Conservation (phyloP, 805 yeast species). For the Starmerella apis region DNA sequence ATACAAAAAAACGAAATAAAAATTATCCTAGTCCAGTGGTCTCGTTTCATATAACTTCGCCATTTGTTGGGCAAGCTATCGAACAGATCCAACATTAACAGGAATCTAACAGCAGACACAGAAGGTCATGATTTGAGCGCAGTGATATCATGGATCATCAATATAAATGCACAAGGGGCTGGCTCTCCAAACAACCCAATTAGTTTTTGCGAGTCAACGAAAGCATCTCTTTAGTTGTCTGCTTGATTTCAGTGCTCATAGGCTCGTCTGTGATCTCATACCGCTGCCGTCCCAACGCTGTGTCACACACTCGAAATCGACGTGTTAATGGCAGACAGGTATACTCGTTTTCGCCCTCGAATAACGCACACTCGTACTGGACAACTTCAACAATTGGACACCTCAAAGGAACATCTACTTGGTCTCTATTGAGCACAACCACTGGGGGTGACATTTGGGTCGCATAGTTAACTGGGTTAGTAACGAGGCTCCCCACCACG, state of each 20-base stretch:
- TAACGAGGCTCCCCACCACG: too few relatives aligned
- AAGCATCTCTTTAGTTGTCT: slow-evolving; percentile 12
- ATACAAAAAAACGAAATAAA: too few relatives aligned
- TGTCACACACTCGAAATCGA: slow-evolving; percentile 13
- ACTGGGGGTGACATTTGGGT: slow-evolving; percentile 21
- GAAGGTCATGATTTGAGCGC: too few relatives aligned
- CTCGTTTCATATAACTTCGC: too few relatives aligned
- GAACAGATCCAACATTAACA: too few relatives aligned
- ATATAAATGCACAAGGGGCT: too few relatives aligned
- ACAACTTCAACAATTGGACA: slow-evolving; percentile 17
- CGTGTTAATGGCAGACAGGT: slow-evolving; percentile 16
- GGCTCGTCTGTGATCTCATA: slow-evolving; percentile 14
- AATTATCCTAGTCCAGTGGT: too few relatives aligned
- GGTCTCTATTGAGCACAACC: slow-evolving; percentile 11
- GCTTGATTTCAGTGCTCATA: background rate
- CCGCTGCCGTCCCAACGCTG: slow-evolving; percentile 11
- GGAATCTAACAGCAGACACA: too few relatives aligned
- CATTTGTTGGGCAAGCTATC: too few relatives aligned
- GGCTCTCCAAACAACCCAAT: too few relatives aligned
- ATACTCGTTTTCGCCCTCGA: slow-evolving; percentile 1
- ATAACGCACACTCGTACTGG: slow-evolving; percentile 19
- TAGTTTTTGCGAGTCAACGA: background rate
- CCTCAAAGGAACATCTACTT: slow-evolving; percentile 10
- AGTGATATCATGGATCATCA: too few relatives aligned
- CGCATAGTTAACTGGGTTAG: background rate